Percentiles rank a stretch among this genome's conserved stretches.
phyloP scores from a whole-genome alignment of 805 yeast species.

The Starmerella kuoi region DNA sequence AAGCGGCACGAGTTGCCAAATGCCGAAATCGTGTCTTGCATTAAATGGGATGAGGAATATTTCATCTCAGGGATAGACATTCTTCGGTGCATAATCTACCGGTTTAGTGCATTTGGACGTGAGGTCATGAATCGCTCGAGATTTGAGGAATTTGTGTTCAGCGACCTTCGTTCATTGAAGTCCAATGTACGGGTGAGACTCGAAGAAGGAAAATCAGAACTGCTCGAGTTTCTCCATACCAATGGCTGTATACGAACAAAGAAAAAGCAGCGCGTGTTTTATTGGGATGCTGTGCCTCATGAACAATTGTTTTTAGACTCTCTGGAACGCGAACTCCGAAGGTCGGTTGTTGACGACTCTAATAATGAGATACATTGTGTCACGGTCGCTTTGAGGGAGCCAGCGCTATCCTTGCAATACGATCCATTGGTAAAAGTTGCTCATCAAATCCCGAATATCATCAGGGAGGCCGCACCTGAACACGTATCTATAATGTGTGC shows the following conservation, averaged over 20 bases:
- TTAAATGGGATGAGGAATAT: slow-evolving; percentile 79
- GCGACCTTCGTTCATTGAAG: slow-evolving; percentile 77
- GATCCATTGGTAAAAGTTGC: slow-evolving; percentile 34
- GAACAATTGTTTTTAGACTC: slow-evolving; percentile 88
- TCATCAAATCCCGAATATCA: slow-evolving; percentile 28
- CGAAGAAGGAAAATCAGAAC: slow-evolving; percentile 76
- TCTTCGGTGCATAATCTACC: slow-evolving; percentile 78
- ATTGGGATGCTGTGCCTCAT: slow-evolving; percentile 93
- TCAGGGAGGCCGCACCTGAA: slow-evolving; percentile 20
- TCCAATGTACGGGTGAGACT: slow-evolving; percentile 71
- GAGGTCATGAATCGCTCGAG: slow-evolving; percentile 75
- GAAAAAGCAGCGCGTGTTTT: slow-evolving; percentile 91
- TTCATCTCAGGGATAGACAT: slow-evolving; percentile 94
- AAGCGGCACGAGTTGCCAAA: slow-evolving; percentile 73
- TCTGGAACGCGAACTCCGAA: slow-evolving; percentile 62
- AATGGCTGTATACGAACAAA: slow-evolving; percentile 85
- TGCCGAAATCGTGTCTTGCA: slow-evolving; percentile 90
- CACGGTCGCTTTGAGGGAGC: slow-evolving; percentile 60
- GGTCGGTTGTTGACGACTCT: slow-evolving; percentile 10
- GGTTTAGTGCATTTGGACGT: slow-evolving; percentile 83
- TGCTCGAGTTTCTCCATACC: slow-evolving; percentile 70
- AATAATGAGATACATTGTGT: slow-evolving; percentile 31
- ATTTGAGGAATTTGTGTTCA: slow-evolving; percentile 91
- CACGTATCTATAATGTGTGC: slow-evolving; percentile 5
- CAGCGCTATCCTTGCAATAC: slow-evolving; percentile 64